phyloP scores from a whole-genome alignment of 495 filamentous ascomycete species.

The Tuber microsphaerosporum region DNA sequence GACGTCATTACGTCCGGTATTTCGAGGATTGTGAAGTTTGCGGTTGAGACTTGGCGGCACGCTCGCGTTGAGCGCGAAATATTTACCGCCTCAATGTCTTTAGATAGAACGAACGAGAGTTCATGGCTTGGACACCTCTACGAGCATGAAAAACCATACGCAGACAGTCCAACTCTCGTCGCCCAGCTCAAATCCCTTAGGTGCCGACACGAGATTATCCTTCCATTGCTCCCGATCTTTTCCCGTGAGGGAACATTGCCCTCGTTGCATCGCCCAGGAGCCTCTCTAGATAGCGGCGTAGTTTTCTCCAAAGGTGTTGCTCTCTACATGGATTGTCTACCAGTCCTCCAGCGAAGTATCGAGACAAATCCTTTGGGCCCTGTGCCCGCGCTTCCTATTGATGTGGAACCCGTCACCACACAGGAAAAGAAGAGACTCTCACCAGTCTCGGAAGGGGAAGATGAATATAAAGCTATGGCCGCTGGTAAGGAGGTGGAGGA shows the following conservation, averaged over 20 bases:
- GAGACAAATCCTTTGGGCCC: slow-evolving; percentile 45
- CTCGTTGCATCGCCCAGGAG: slow-evolving; percentile 38
- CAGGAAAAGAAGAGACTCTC: slow-evolving; percentile 25
- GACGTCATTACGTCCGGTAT: slow-evolving; percentile 51
- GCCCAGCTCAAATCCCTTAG: slow-evolving; percentile 26
- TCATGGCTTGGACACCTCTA: slow-evolving; percentile 48
- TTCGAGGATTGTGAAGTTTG: slow-evolving; percentile 56
- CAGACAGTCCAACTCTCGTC: slow-evolving; percentile 19
- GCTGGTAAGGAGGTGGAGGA: background rate
- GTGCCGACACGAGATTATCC: slow-evolving; percentile 39
- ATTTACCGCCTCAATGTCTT: slow-evolving; percentile 52
- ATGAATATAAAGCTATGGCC: background rate
- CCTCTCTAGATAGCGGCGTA: slow-evolving; percentile 52
- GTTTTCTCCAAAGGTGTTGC: slow-evolving; percentile 51
- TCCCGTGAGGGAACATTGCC: slow-evolving; percentile 46
- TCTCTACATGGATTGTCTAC: slow-evolving; percentile 52
- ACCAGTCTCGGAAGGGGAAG: background rate
- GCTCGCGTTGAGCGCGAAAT: slow-evolving; percentile 58
- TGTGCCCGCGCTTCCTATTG: background rate
- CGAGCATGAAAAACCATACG: slow-evolving; percentile 37
- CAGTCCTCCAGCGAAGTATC: slow-evolving; percentile 49
- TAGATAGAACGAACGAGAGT: slow-evolving; percentile 45
- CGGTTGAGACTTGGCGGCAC: slow-evolving; percentile 59
- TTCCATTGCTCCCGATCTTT: slow-evolving; percentile 54
- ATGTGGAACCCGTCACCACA: background rate